A percentile compares a stretch with the other conserved stretches of the same genome.
Evolutionary conservation across 2,329 filamentous ascomycete species (phyloP).

Genomic region (Colletotrichum shisoi): DNA sequence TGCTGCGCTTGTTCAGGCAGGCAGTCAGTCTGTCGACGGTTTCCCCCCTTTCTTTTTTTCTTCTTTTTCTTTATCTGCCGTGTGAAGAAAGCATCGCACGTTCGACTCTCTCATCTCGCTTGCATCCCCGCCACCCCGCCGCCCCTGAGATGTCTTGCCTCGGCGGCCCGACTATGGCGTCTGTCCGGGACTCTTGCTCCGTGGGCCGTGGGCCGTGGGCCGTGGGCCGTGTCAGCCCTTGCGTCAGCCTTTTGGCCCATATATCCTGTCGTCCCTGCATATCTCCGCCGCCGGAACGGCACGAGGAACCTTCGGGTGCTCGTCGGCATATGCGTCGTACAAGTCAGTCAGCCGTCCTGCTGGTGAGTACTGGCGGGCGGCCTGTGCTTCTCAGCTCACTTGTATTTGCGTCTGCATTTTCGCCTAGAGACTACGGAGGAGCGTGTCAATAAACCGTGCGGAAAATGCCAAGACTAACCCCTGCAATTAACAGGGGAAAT

Average conservation of each 20-base stretch:
- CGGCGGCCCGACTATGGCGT: not conserved
- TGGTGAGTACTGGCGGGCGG: not conserved
- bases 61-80: not conserved
- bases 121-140: not conserved
- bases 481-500: no score
- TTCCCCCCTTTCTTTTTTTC: not conserved
- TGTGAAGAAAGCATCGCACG: not conserved
- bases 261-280: constrained; percentile 30
- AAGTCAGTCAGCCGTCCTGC: not conserved
- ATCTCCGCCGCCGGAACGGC: not conserved
- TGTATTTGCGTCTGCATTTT: no score
- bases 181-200: no score
- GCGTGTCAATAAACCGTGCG: no score
- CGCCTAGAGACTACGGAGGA: no score
- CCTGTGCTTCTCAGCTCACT: not conserved
- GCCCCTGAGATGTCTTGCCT: not conserved
- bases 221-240: not conserved
- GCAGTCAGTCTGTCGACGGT: not conserved
- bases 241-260: constrained; percentile 1
- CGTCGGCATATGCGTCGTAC: not conserved
- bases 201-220: not conserved
- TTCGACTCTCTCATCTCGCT: not conserved
- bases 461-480: no score
- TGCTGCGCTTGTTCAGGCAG: not conserved
- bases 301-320: not conserved